Conservation (phyloP, 2,329 filamentous ascomycete species). For the Rutstroemia sp. region DNA sequence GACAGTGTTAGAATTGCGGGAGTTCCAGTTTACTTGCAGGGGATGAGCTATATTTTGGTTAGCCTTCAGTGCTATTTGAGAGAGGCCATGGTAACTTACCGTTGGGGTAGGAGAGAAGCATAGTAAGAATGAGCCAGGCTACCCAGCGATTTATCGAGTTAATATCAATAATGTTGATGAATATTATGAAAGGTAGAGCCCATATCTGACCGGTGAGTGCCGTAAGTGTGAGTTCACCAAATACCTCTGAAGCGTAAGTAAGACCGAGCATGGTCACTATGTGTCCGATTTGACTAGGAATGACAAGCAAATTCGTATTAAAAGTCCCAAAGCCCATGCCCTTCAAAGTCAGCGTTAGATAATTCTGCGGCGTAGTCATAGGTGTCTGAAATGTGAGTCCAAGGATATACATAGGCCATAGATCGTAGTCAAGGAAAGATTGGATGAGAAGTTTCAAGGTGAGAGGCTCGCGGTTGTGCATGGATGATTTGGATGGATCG, state of each 20-base stretch:
- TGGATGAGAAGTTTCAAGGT: constrained; percentile 38
- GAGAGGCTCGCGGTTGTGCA: constrained; percentile 45
- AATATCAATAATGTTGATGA: constrained; percentile 33
- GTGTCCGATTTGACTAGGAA: constrained; percentile 45
- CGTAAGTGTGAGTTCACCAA: constrained; percentile 43
- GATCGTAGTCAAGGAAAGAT: constrained; percentile 42
- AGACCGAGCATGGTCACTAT: constrained; percentile 33
- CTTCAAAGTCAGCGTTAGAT: constrained; percentile 52
- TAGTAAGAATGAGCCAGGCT: constrained; percentile 35
- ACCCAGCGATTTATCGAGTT: constrained; percentile 34
- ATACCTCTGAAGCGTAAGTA: constrained; percentile 36
- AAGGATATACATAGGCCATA: constrained; percentile 43
- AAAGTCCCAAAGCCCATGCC: constrained; percentile 53
- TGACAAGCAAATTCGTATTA: constrained; percentile 54
- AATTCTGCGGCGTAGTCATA: constrained; percentile 38
- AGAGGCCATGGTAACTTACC: constrained; percentile 22
- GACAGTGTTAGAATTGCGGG: constrained; percentile 53
- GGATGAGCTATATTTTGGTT: constrained; percentile 32
- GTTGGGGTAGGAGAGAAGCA: constrained; percentile 36
- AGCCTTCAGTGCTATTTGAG: neutral
- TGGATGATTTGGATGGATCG: constrained; percentile 39
- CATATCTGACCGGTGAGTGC: constrained; percentile 47
- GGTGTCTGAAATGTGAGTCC: constrained; percentile 45
- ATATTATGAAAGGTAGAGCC: constrained; percentile 50
- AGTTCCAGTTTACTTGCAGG: constrained; percentile 42